Evolutionary conservation across 2,329 filamentous ascomycete genomes (phyloP), one percentile per base, ranked within the genome.

Genomic region (Talaromyces pinophilus): DNA sequence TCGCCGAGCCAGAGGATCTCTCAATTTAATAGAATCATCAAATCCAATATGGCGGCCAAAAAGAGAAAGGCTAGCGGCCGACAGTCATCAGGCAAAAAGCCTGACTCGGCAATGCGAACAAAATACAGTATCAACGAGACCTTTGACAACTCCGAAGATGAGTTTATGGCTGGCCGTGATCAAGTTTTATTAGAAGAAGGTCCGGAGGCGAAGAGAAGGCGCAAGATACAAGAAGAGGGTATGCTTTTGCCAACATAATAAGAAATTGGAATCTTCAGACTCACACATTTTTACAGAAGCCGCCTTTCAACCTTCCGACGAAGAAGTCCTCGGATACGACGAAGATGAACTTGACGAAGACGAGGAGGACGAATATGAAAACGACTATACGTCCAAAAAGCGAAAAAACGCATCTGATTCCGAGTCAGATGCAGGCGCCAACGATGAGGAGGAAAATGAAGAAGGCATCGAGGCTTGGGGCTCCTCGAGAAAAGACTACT

Each of bases 61-160:
- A 86, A 86, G 71, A 89, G 91, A 84, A 95, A 93, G 82, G 89
- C 87, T 0, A 82, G 85, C 25, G 82, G 84, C 68, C 83, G 78
- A 48, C 40, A 62, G 63, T 70, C 75, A 44, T 76, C 72, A 62
- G 74, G 75, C 65, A 73, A 76, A 57, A 74, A 76, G 6, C 72
- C 76, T 19, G 64, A 68, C 28, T 64, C 76, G 44, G 67, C 72
- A 8, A 72, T 72, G 57, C 72, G 71, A 50, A 74, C 75, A 40
- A 79, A 76, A 65, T 81, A 77, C 61, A 73, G 75, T 62, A 68
- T 77, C 22, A 76, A 82, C 68, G 89, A 94, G 78, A 92, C 96
- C 79, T 90, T 99, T 72, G 92, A 93, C 70, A 90, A 97, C 77
- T 96, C 93, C 1, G 92, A 97, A 77, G 95, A 99, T 78, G 92